Percentiles rank a stretch among this genome's conserved stretches.
phyloP scores from a whole-genome alignment of 2,329 filamentous ascomycete genomes.

The Aurifilum marmelostoma region DNA sequence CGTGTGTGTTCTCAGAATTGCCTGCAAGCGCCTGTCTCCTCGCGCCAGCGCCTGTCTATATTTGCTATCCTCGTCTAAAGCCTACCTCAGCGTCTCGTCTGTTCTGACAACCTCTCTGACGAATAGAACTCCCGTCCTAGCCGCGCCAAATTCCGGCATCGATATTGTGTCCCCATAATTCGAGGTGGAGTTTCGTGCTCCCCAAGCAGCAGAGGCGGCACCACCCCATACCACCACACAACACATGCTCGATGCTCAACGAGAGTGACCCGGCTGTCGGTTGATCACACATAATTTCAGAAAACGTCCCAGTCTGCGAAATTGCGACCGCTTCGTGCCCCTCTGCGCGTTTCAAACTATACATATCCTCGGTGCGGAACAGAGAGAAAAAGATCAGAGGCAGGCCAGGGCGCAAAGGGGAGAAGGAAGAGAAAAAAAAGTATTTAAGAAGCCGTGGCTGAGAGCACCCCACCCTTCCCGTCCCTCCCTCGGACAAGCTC shows the following conservation, averaged over 20 bases:
- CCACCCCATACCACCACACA: constrained; percentile 29
- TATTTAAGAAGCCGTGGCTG: constrained; percentile 44
- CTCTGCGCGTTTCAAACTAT: constrained; percentile 22
- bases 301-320: constrained; percentile 25
- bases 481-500: constrained; percentile 32
- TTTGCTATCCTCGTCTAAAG: constrained; percentile 27
- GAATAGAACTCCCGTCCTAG: constrained; percentile 31
- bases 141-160: constrained; percentile 36
- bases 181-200: constrained; percentile 40
- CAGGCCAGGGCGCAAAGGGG: constrained; percentile 37
- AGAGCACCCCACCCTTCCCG: constrained; percentile 37
- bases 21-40: constrained; percentile 26
- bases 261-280: constrained; percentile 23
- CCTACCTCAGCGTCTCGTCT: constrained; percentile 26
- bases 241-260: constrained; percentile 30
- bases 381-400: constrained; percentile 34
- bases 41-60: constrained; percentile 22
- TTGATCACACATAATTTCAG: constrained; percentile 28
- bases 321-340: constrained; percentile 25
- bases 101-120: constrained; percentile 28
- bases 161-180: constrained; percentile 38
- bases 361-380: constrained; percentile 30
- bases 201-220: constrained; percentile 35
- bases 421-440: constrained; percentile 31
- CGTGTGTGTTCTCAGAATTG: constrained; percentile 13